A percentile compares a stretch with the other conserved stretches of the same genome.
phyloP scores from a whole-genome alignment of 2,329 filamentous ascomycete genomes.

The Neopestalotiopsis clavispora region DNA sequence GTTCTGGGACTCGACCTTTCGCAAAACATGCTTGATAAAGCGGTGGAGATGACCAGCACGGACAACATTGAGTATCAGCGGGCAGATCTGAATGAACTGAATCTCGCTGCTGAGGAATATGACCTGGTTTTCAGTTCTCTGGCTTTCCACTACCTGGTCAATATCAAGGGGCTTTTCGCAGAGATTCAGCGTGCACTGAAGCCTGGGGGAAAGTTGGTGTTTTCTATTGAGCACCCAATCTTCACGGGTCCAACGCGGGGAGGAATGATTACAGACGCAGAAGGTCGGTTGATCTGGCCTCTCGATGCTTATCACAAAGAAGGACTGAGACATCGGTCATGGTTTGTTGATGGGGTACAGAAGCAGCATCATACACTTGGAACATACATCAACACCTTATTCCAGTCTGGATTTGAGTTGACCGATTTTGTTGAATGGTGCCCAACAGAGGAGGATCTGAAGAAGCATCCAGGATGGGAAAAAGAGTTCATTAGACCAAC shows the following conservation, averaged over 20 bases:
- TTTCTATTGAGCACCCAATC: conserved; percentile 54
- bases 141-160: conserved; percentile 45
- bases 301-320: conserved; percentile 47
- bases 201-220: conserved; percentile 43
- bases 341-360: conserved; percentile 46
- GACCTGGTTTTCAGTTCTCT: conserved; percentile 47
- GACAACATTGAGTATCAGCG: conserved; percentile 36
- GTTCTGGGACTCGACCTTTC: conserved; percentile 48
- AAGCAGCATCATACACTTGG: conserved; percentile 53
- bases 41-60: conserved; percentile 34
- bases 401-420: conserved; percentile 42
- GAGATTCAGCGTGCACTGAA: conserved; percentile 38
- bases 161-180: conserved; percentile 36
- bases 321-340: conserved; percentile 44
- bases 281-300: conserved; percentile 43
- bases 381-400: conserved; percentile 43
- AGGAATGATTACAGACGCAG: conserved; percentile 34
- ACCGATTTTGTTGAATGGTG: conserved; percentile 45
- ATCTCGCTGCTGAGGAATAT: conserved; percentile 31
- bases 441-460: conserved; percentile 26
- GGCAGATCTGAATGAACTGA: conserved; percentile 39
- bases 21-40: conserved; percentile 47
- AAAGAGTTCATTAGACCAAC: conserved; percentile 27
- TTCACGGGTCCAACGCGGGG: conserved; percentile 45
- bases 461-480: conserved; percentile 21